Conservation (phyloP, 2,329 filamentous ascomycete genomes). For the Ilyonectria sp. region DNA sequence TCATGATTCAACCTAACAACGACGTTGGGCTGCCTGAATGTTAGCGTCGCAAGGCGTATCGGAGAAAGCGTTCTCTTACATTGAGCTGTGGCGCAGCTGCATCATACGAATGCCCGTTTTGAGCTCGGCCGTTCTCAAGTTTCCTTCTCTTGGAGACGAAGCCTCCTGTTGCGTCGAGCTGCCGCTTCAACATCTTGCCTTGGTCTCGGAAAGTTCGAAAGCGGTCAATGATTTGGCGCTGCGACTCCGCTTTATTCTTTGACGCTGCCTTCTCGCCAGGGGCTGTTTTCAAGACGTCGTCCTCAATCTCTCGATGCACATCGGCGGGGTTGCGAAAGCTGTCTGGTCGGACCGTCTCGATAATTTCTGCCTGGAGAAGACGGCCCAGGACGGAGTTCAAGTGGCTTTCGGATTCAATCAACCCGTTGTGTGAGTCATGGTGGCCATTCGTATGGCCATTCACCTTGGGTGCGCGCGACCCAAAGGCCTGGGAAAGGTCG, state of each 20-base stretch:
- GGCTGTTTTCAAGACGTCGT: slow-evolving; percentile 68
- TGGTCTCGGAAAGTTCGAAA: slow-evolving; percentile 69
- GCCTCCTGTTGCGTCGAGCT: slow-evolving; percentile 61
- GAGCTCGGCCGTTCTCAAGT: slow-evolving; percentile 63
- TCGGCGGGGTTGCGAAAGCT: slow-evolving; percentile 76
- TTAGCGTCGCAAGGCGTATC: slow-evolving; percentile 44
- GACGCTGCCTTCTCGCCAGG: slow-evolving; percentile 59
- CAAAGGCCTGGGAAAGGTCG: slow-evolving; percentile 78
- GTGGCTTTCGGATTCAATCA: slow-evolving; percentile 63
- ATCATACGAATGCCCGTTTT: slow-evolving; percentile 47
- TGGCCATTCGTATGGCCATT: slow-evolving; percentile 55
- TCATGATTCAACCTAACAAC: slow-evolving; percentile 87
- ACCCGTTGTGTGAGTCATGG: slow-evolving; percentile 49
- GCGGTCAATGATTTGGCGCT: slow-evolving; percentile 67
- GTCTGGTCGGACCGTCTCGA: slow-evolving; percentile 73
- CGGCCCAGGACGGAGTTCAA: slow-evolving; percentile 67
- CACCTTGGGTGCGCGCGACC: slow-evolving; percentile 53
- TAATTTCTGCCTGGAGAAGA: slow-evolving; percentile 75
- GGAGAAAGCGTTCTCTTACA: slow-evolving; percentile 57
- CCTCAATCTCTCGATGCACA: slow-evolving; percentile 72
- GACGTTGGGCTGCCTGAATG: slow-evolving; percentile 72
- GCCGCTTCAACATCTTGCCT: slow-evolving; percentile 65
- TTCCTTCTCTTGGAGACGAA: slow-evolving; percentile 67
- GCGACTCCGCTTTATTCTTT: slow-evolving; percentile 77
- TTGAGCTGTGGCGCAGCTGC: slow-evolving; percentile 66